Evolutionary conservation across 2,329 filamentous ascomycete species (phyloP).

Genomic region (Aspergillus sp.): DNA sequence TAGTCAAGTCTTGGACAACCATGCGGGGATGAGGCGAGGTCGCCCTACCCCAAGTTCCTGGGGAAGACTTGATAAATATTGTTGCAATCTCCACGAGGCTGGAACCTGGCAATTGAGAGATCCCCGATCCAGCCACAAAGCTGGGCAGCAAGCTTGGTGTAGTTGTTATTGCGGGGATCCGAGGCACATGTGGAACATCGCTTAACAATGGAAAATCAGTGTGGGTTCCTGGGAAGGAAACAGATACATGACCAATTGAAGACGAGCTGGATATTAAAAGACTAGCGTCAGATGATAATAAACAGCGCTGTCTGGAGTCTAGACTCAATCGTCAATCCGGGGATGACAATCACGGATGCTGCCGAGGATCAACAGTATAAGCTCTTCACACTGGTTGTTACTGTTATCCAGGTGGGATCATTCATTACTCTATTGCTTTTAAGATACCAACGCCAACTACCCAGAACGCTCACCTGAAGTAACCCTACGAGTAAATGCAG

Average conservation of each 20-base stretch:
- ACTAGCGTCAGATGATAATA: no score
- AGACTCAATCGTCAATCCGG: not conserved
- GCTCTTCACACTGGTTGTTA: not conserved
- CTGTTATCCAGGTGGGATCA: not conserved
- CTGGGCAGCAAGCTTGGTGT: not conserved
- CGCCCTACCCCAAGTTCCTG: not conserved
- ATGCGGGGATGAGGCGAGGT: not conserved
- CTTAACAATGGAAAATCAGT: not conserved
- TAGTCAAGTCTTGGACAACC: not conserved
- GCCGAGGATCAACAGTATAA: not conserved
- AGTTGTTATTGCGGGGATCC: not conserved
- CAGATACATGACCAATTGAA: no score
- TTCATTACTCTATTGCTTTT: no score
- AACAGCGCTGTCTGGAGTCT: no score
- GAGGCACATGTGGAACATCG: not conserved
- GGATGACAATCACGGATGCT: slow-evolving; percentile 2
- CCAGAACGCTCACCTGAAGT: not conserved
- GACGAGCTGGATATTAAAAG: no score
- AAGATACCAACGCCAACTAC: not conserved
- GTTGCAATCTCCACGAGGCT: not conserved
- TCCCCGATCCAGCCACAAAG: not conserved
- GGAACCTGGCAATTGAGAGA: not conserved
- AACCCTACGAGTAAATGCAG: not conserved
- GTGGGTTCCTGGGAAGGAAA: not conserved
- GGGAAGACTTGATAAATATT: no score